Conservation (phyloP, 2,329 filamentous ascomycete genomes). For the Colletotrichum plurivorum region DNA sequence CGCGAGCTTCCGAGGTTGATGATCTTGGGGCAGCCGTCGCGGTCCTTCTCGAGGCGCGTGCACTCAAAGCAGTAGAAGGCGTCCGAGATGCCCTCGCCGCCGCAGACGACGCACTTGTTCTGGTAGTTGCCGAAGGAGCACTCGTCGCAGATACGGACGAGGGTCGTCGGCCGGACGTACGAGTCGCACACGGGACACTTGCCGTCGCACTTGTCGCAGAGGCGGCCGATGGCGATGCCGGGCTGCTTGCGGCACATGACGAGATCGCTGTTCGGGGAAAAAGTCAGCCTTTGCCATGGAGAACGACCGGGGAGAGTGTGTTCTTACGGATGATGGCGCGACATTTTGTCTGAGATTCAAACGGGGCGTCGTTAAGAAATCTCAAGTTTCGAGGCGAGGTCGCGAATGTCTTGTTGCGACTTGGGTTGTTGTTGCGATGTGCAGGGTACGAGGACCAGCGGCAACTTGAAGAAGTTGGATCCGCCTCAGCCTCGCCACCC, state of each 20-base stretch:
- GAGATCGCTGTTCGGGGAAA: slow-evolving; percentile 76
- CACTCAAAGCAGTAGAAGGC: slow-evolving; percentile 99
- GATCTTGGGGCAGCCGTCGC: slow-evolving; percentile 98
- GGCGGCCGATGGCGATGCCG: slow-evolving; percentile 96
- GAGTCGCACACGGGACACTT: slow-evolving; percentile 99
- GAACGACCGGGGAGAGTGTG: slow-evolving; percentile 26
- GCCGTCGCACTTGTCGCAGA: slow-evolving; percentile 99
- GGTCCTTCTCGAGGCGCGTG: slow-evolving; percentile 94
- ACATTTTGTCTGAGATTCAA: slow-evolving; percentile 71
- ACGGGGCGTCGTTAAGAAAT: slow-evolving; percentile 2
- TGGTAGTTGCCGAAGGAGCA: slow-evolving; percentile 99
- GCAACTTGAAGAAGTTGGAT: slow-evolving; percentile 5
- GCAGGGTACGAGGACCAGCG: background rate
- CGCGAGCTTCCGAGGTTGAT: slow-evolving; percentile 96
- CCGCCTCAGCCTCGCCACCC: slow-evolving; percentile 62
- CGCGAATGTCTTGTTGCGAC: slow-evolving; percentile 9
- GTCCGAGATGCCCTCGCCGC: slow-evolving; percentile 97
- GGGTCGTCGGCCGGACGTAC: slow-evolving; percentile 96
- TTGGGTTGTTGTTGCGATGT: slow-evolving; percentile 11
- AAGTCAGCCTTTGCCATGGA: slow-evolving; percentile 45
- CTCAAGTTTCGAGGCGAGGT: slow-evolving; percentile 23
- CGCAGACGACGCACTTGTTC: slow-evolving; percentile 99
- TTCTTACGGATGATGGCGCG: slow-evolving; percentile 90
- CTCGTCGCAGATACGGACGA: slow-evolving; percentile 99
- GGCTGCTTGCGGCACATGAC: slow-evolving; percentile 99